Conservation (phyloP, 163 green algal genomes). For the Trebouxiophyceae sp. region DNA sequence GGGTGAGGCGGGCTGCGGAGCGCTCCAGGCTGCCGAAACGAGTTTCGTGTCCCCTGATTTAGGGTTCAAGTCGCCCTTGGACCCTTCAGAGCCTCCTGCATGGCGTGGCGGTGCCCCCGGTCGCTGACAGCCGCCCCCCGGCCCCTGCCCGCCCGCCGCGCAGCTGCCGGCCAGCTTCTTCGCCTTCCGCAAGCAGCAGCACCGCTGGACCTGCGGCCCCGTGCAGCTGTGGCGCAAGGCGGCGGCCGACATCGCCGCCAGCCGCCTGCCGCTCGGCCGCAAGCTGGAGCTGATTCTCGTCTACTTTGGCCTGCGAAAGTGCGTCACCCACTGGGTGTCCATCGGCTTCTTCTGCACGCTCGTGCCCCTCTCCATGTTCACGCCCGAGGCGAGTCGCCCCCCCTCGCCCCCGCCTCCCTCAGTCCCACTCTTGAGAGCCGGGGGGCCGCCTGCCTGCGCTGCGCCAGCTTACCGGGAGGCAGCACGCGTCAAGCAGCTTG, state of each 20-base stretch:
- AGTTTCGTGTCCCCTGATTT: no score
- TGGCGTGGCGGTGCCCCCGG: no score
- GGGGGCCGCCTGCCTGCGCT: no score
- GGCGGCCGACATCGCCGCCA: constrained; percentile 48
- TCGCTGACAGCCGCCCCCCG: no score
- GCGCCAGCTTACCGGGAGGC: no score
- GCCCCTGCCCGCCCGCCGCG: constrained; percentile 6
- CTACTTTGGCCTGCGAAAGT: constrained; percentile 70
- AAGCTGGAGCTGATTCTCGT: constrained; percentile 59
- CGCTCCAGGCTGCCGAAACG: no score
- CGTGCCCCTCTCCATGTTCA: constrained; percentile 60
- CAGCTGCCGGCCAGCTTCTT: constrained; percentile 67
- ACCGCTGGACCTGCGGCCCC: constrained; percentile 68
- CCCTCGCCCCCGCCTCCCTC: no score
- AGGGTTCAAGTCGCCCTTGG: no score
- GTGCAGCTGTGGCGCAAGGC: constrained; percentile 62
- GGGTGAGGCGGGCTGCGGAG: no score
- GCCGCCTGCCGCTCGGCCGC: constrained; percentile 32
- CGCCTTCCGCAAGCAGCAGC: constrained; percentile 74
- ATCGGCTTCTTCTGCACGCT: constrained; percentile 72
- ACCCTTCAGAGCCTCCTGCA: no score
- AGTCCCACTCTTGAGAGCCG: no score
- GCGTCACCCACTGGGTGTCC: constrained; percentile 58
- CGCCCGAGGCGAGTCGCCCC: constrained; percentile 40
- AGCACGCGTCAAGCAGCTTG: no score